Evolutionary conservation across 768 basidiomycete species (phyloP), one percentile per base, ranked within the genome.

Genomic region (Tulasnella sp.): DNA sequence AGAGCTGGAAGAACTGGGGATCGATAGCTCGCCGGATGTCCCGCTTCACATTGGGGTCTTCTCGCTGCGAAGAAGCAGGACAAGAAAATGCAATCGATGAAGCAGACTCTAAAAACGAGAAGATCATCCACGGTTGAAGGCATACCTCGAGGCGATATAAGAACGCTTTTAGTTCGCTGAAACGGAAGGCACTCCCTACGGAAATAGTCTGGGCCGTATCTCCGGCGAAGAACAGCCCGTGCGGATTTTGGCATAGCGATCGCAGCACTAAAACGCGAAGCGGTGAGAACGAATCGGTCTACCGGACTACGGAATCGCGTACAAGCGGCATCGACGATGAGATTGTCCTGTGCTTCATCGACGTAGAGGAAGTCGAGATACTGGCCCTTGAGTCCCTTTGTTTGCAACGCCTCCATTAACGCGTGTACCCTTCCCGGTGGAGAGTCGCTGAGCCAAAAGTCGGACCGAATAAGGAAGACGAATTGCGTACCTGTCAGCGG

Each of bases 171-270:
- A n/a, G n/a, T n/a, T n/a, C n/a, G n/a, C n/a, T n/a, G n/a, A n/a
- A n/a, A n/a, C 90, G 85, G 82, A 94, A 94, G 0, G 91, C 88
- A 80, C 91, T 92, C 1, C 93, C 93, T 0, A 89, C 88, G 0
- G 92, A 90, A 48, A 94, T 94, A 0, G 93, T 92, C 81, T 94
- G 93, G 0, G 93, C 92, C 0, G 93, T 93, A 82, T 94, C 93
- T 0, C 93, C 93, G 16, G 77, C 77, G 31, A 39, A 78, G 42
- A 78, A 78, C 16, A 78, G 18, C 27, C 77, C 77, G n/a, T 78
- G 77, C 1, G 77, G 77, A 12, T 38, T 40, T 19, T 9, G 58
- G 31, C 77, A 78, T 4, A 78, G 58, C 0, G 19, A 21, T 10
- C 62, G 39, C 21, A 78, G 77, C 58, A 78, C 77, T 78, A 40